Conservation (phyloP, 164 flowering plant species). For the Aristolochia fimbriata region DNA sequence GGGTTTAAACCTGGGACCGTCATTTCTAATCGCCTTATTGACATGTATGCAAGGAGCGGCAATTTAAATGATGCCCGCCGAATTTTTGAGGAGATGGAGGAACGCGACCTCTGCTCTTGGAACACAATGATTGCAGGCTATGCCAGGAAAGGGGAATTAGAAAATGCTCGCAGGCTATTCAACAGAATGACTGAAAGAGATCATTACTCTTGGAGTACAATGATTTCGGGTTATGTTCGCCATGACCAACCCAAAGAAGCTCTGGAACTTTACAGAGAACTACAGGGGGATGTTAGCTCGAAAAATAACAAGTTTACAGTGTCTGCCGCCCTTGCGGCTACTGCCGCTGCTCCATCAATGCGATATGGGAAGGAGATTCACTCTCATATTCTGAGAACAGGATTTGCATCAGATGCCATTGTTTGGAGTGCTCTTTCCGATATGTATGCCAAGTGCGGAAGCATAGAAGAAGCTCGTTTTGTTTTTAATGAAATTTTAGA, state of each 20-base stretch:
- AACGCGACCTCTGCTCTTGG: constrained; percentile 27
- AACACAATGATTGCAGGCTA: constrained; percentile 24
- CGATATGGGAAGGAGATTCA: constrained; percentile 24
- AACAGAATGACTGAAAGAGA: constrained; percentile 20
- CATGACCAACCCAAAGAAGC: constrained; percentile 14
- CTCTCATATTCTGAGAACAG: constrained; percentile 16
- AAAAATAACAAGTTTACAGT: constrained; percentile 17
- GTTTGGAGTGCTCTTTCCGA: constrained; percentile 27
- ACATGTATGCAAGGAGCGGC: constrained; percentile 5
- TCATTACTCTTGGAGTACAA: constrained; percentile 24
- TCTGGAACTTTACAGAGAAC: constrained; percentile 15
- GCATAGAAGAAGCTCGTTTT: constrained; percentile 17
- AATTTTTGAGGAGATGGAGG: constrained; percentile 19
- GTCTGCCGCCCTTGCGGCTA: constrained; percentile 21
- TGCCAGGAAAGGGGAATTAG: constrained; percentile 12
- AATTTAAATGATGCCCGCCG: constrained; percentile 12
- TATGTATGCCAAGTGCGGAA: constrained; percentile 27
- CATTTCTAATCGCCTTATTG: constrained; percentile 17
- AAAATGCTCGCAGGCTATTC: constrained; percentile 18
- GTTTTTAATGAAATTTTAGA: constrained; percentile 17
- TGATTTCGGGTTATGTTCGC: constrained; percentile 27
- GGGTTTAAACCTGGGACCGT: constrained; percentile 14
- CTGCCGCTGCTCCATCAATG: constrained; percentile 16
- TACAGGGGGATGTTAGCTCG: constrained; percentile 10
- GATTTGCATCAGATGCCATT: constrained; percentile 18